These are phyloP conservation scores for Russula lepida DNA, from an alignment of 768 basidiomycete species.

Conservation along the genomic window DNA sequence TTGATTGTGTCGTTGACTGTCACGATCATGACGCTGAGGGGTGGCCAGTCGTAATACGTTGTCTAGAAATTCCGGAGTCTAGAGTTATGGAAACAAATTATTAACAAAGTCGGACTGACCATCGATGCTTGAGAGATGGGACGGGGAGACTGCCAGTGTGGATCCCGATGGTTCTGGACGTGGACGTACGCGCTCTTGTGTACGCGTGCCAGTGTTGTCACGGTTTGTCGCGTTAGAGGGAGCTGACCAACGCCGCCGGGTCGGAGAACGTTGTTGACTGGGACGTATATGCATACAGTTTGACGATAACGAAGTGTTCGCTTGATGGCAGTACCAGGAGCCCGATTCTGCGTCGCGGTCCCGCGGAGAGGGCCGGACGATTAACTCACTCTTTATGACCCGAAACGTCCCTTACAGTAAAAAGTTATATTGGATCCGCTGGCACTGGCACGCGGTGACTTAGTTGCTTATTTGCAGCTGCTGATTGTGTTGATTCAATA, in stretches of 20 bases:
- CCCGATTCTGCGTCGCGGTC: too few relatives aligned
- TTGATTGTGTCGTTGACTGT: not conserved
- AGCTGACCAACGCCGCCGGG: not conserved
- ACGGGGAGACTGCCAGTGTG: not conserved
- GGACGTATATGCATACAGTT: conserved; percentile 1
- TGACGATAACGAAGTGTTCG: not conserved
- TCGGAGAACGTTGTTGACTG: not conserved
- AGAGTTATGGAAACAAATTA: not conserved
- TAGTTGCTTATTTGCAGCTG: too few relatives aligned
- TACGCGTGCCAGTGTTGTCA: not conserved
- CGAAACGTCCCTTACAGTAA: too few relatives aligned
- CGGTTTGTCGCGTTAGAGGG: not conserved
- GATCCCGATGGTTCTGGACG: not conserved
- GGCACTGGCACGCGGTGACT: too few relatives aligned
- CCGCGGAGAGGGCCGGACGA: too few relatives aligned
- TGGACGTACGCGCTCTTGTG: not conserved
- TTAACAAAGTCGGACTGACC: not conserved
- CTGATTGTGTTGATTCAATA: too few relatives aligned
- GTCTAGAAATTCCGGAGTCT: not conserved
- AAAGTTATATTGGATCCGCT: too few relatives aligned
- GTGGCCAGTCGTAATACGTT: conserved; percentile 20
- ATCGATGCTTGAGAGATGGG: not conserved
- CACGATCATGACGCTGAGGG: not conserved
- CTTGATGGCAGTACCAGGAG: not conserved
- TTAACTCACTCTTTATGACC: too few relatives aligned